A percentile compares a stretch with the other conserved stretches of the same genome.
These are phyloP conservation scores for Przewalskia tangutica DNA, from an alignment of 257 asterid species.

Conservation along the genomic window DNA sequence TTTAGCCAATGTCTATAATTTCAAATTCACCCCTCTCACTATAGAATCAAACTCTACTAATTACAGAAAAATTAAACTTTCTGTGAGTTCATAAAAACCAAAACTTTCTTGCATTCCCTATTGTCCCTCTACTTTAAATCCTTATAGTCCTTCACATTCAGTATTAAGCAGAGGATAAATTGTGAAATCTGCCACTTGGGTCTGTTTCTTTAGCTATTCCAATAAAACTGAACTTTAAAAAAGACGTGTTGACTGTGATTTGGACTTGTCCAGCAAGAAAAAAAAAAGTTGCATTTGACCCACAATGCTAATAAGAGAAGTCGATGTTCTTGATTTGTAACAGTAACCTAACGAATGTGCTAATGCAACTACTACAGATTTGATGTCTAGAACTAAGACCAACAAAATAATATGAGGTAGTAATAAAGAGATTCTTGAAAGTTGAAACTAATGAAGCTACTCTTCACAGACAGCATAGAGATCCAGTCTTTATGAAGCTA, in stretches of 20 bases:
- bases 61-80: not conserved
- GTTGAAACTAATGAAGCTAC: not conserved
- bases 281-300: not conserved
- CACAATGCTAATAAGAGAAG: not conserved
- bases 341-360: not conserved
- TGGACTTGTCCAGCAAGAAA: not conserved
- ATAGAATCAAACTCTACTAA: not conserved
- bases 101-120: not conserved
- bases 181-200: constrained; percentile 7
- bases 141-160: not conserved
- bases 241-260: not conserved
- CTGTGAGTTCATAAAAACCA: not conserved
- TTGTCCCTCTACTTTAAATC: too few relatives aligned
- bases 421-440: not conserved
- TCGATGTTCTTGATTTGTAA: not conserved
- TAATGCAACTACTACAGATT: not conserved
- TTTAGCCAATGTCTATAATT: not conserved
- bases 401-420: not conserved
- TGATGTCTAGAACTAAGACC: not conserved
- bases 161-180: not conserved
- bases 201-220: not conserved
- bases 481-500: not conserved
- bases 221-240: not conserved
- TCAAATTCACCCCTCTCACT: not conserved
- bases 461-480: not conserved